Evolutionary conservation across 1,139 yeast genomes (phyloP), one percentile per base, ranked within the genome.

Genomic region (Taphrina sp.): DNA sequence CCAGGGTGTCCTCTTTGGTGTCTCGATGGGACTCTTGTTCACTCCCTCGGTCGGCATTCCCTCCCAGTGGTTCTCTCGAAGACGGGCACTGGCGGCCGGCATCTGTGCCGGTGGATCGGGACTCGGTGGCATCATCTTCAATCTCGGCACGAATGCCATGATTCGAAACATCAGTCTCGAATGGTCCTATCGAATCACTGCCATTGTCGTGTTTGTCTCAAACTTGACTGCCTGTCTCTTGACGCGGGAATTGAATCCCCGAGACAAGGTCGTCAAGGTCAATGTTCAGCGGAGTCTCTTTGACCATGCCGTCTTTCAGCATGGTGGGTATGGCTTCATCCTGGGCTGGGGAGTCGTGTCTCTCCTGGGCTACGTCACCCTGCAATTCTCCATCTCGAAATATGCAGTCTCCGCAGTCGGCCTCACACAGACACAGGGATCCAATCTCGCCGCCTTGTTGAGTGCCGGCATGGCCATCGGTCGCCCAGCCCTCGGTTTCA

Each of bases 121-220:
- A 23, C 70, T 78, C 3, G 88, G 90, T 8, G 83, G 83, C 19
- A 64, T 79, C 7, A 59, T 64, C 12, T 75, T 72, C 61, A 70
- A 75, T 3, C 62, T 75, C 17, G 68, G 75, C 0, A 70, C 70
- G 17, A 69, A 73, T 46, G 67, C 72, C 24, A 64, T 74, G 66
- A 70, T 75, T 41, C 64, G 74, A 23, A 67, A 68, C 14, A 74
- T 81, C 4, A 83, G 85, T 0, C 73, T 79, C 63, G 85, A 72
- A 57, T 83, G 89, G 89, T 83, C 89, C 0, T 71, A 83, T 59
- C 70, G 90, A 59, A 76, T 82, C 76, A 70, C 77, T 39, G 83
- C 80, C 0, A 67, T 77, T 31, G 69, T 73, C 14, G 69, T 75
- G 31, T 70, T 74, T 1, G 66, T 69, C 3, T 64, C 72, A 44